These are phyloP conservation scores for Cadophora gregata DNA, from an alignment of 2,329 filamentous ascomycete species.

Conservation along the genomic window DNA sequence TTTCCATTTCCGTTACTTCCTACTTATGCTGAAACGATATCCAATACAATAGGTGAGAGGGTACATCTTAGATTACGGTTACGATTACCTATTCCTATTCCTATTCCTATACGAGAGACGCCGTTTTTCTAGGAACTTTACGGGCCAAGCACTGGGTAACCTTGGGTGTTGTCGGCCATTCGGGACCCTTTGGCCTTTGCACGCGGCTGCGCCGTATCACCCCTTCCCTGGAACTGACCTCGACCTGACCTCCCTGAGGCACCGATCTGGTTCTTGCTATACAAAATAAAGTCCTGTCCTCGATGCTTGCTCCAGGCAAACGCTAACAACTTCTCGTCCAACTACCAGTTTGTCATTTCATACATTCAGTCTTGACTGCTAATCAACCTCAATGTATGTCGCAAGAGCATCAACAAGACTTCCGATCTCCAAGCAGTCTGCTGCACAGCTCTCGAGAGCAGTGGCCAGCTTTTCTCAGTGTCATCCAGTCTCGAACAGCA, in stretches of 20 bases:
- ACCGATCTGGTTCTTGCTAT: constrained; percentile 20
- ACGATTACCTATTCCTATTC: too few species aligned
- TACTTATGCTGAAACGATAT: too few species aligned
- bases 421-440: constrained; percentile 37
- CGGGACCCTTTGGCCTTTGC: not conserved
- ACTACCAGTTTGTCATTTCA: constrained; percentile 6
- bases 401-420: constrained; percentile 37
- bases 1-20: too few species aligned
- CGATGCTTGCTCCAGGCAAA: constrained; percentile 18
- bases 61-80: constrained; percentile 11
- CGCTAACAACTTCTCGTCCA: constrained; percentile 12
- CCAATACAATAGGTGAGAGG: too few species aligned
- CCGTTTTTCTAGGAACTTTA: not conserved
- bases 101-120: not conserved
- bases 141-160: too few species aligned
- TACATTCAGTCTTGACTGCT: constrained; percentile 20
- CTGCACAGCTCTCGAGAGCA: constrained; percentile 39
- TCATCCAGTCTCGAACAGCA: constrained; percentile 28
- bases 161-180: not conserved
- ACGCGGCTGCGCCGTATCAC: not conserved
- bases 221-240: not conserved
- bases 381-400: constrained; percentile 39
- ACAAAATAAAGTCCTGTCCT: not conserved
- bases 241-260: constrained; percentile 6
- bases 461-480: constrained; percentile 36